Conservation (phyloP, 1,139 yeast species). For the Suhomyces taliae region DNA sequence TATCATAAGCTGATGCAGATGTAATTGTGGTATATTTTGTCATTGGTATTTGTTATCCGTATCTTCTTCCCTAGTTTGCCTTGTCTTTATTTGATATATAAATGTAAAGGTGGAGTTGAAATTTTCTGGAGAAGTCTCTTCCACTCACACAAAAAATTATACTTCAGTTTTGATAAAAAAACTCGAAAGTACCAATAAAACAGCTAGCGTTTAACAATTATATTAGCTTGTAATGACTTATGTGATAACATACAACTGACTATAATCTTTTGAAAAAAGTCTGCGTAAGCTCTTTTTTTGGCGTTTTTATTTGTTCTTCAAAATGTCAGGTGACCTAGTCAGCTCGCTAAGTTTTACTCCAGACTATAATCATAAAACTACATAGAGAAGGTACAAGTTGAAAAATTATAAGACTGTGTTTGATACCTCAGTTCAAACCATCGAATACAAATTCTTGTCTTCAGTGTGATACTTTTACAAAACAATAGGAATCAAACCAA, state of each 20-base stretch:
- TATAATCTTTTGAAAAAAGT: conserved; percentile 1
- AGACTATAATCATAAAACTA: not conserved
- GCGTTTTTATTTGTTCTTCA: conserved; percentile 7
- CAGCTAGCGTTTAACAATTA: too few relatives aligned
- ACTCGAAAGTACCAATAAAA: not conserved
- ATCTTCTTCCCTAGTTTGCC: not conserved
- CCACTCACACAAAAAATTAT: not conserved
- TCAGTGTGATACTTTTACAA: too few relatives aligned
- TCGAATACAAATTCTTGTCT: too few relatives aligned
- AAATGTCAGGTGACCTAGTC: conserved; percentile 7
- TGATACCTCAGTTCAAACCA: too few relatives aligned
- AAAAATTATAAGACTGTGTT: too few relatives aligned
- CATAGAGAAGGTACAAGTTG: not conserved
- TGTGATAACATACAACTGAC: not conserved
- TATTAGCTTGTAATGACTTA: not conserved
- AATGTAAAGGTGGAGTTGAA: not conserved
- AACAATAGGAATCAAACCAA: too few relatives aligned
- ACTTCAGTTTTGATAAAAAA: not conserved
- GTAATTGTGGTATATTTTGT: conserved; percentile 10
- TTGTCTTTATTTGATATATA: not conserved
- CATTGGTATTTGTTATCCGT: conserved; percentile 1
- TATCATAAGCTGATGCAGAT: conserved; percentile 12
- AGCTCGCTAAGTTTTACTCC: not conserved
- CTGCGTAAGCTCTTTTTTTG: conserved; percentile 8
- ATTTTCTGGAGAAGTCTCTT: not conserved